Percentiles rank a stretch among this genome's conserved stretches.
These are phyloP conservation scores for Anthostomella pinea DNA, from an alignment of 2,329 filamentous ascomycete genomes.

Conservation along the genomic window DNA sequence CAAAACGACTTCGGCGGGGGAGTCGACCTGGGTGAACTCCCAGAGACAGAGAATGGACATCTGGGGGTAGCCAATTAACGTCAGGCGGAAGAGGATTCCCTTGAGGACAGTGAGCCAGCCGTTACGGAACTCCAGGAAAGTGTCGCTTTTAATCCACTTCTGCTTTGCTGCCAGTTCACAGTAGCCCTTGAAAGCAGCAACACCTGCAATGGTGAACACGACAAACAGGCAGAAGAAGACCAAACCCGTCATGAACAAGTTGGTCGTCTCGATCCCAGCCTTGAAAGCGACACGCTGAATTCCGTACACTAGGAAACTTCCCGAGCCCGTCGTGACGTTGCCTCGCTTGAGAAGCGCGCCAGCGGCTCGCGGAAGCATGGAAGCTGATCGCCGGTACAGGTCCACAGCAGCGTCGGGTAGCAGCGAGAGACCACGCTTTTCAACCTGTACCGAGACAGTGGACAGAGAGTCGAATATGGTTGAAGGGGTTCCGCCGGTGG, in stretches of 20 bases:
- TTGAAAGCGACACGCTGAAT: slow-evolving; percentile 82
- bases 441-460: slow-evolving; percentile 70
- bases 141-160: slow-evolving; percentile 73
- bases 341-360: slow-evolving; percentile 44
- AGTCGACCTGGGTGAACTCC: slow-evolving; percentile 78
- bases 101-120: slow-evolving; percentile 83
- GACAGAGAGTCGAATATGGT: slow-evolving; percentile 68
- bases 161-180: slow-evolving; percentile 70
- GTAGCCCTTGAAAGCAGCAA: slow-evolving; percentile 70
- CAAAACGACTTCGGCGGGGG: slow-evolving; percentile 72
- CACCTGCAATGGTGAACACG: slow-evolving; percentile 64
- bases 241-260: slow-evolving; percentile 81
- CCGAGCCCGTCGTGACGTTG: slow-evolving; percentile 40
- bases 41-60: slow-evolving; percentile 82
- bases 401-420: slow-evolving; percentile 31
- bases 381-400: slow-evolving; percentile 29
- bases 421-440: slow-evolving; percentile 47
- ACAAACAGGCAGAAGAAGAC: slow-evolving; percentile 80
- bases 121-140: slow-evolving; percentile 82
- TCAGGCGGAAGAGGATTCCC: slow-evolving; percentile 79
- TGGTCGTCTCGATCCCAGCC: slow-evolving; percentile 74
- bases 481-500: slow-evolving; percentile 76
- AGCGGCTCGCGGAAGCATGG: slow-evolving; percentile 28
- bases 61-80: slow-evolving; percentile 81
- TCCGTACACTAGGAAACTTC: slow-evolving; percentile 60